Conservation (phyloP, 2,329 filamentous ascomycete species). For the Diplocarpon mali region DNA sequence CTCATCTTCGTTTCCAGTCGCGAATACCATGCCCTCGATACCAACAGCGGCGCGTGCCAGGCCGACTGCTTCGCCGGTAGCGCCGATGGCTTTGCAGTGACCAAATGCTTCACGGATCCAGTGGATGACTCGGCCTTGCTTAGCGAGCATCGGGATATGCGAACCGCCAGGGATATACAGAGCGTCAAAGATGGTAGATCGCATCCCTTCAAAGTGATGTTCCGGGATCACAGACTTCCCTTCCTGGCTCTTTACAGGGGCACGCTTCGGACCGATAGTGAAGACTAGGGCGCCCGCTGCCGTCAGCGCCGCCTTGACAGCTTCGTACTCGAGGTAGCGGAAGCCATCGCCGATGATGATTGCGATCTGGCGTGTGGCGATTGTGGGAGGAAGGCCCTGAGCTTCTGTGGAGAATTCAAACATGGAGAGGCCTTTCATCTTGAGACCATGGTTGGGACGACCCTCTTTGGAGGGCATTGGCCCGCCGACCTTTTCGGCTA, state of each 20-base stretch:
- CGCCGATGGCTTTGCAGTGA: conserved; percentile 69
- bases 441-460: conserved; percentile 54
- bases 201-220: conserved; percentile 70
- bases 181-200: conserved; percentile 72
- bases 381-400: conserved; percentile 42
- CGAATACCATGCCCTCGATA: conserved; percentile 37
- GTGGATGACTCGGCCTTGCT: conserved; percentile 62
- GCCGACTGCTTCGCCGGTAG: conserved; percentile 59
- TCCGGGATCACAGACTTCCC: conserved; percentile 51
- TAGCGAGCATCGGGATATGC: conserved; percentile 49
- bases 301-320: conserved; percentile 51
- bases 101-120: conserved; percentile 75
- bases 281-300: conserved; percentile 56
- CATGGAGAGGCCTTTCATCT: conserved; percentile 57
- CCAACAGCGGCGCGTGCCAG: conserved; percentile 42
- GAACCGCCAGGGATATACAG: conserved; percentile 65
- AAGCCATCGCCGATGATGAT: conserved; percentile 72
- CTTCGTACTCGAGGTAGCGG: conserved; percentile 53
- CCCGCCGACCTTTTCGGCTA: conserved; percentile 60
- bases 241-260: conserved; percentile 40
- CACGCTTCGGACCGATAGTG: conserved; percentile 60
- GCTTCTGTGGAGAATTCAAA: conserved; percentile 49
- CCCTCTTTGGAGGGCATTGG: conserved; percentile 41
- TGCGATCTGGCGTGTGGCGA: conserved; percentile 59
- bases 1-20: conserved; percentile 18